These are phyloP conservation scores for Papiliotrema fonsecae DNA, from an alignment of 1,284 basidiomycete species.

Conservation along the genomic window DNA sequence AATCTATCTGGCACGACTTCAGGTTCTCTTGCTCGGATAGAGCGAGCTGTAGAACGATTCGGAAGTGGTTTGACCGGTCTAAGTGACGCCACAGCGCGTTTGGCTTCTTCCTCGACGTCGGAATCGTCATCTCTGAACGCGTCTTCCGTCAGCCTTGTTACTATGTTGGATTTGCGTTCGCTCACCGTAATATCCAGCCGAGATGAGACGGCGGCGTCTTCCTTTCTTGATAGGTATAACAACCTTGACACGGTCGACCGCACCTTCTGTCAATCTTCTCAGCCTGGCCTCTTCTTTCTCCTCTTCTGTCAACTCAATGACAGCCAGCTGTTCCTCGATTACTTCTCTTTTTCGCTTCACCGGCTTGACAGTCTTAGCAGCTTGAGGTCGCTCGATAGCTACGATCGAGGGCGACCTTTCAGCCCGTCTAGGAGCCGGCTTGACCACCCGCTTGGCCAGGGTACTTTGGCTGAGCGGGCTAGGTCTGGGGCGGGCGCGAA, in stretches of 20 bases:
- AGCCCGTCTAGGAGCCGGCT: neutral
- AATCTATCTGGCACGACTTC: slow-evolving; percentile 28
- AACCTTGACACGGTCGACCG: slow-evolving; percentile 19
- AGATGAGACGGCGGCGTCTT: slow-evolving; percentile 15
- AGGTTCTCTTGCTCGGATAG: slow-evolving; percentile 16
- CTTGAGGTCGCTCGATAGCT: neutral
- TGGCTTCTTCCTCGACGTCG: slow-evolving; percentile 11
- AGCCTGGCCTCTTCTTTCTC: neutral
- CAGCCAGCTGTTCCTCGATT: neutral
- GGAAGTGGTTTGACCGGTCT: slow-evolving; percentile 13
- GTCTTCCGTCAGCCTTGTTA: slow-evolving; percentile 7
- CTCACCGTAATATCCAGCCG: slow-evolving; percentile 21
- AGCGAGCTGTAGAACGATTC: slow-evolving; percentile 1
- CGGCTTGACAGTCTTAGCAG: neutral
- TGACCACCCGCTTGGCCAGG: neutral
- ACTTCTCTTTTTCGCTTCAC: neutral
- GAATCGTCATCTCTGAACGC: slow-evolving; percentile 26
- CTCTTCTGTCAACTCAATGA: neutral
- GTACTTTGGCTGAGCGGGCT: neutral
- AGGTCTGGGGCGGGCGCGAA: neutral
- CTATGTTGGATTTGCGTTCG: neutral
- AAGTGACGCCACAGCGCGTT: slow-evolving; percentile 6
- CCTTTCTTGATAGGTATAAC: slow-evolving; percentile 14
- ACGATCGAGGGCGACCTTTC: neutral
- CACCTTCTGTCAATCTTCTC: neutral